Conservation (phyloP, 305 asterid genomes). For the Solanum hybrid region DNA sequence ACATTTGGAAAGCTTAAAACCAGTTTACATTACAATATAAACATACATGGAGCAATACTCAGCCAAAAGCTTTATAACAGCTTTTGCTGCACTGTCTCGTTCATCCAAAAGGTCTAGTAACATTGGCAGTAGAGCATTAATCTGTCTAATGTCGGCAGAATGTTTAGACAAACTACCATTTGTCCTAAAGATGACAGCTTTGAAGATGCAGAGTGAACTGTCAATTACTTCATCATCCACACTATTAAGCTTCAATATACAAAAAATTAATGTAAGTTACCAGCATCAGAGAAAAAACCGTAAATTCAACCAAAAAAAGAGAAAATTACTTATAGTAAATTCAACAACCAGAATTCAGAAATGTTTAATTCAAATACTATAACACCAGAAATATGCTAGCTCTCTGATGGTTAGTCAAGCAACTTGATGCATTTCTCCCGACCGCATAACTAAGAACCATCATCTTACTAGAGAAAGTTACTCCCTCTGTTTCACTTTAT, state of each 20-base stretch:
- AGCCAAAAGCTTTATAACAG: slow-evolving; percentile 70
- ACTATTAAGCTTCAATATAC: slow-evolving; percentile 50
- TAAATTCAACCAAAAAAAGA: background rate
- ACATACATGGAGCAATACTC: slow-evolving; percentile 74
- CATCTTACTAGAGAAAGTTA: background rate
- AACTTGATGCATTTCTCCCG: background rate
- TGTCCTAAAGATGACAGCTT: slow-evolving; percentile 60
- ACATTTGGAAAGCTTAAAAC: slow-evolving; percentile 10
- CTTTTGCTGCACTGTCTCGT: slow-evolving; percentile 79
- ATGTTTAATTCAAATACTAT: background rate
- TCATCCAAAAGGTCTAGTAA: slow-evolving; percentile 72
- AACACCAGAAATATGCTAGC: background rate
- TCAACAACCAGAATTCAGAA: background rate
- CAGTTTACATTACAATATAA: background rate
- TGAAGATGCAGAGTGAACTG: slow-evolving; percentile 57
- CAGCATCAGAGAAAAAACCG: background rate
- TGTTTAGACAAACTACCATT: slow-evolving; percentile 35
- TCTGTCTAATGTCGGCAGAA: slow-evolving; percentile 34
- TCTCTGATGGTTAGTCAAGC: background rate
- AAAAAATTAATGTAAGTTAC: background rate
- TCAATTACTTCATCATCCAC: slow-evolving; percentile 67
- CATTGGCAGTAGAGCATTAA: slow-evolving; percentile 52
- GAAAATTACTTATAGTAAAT: background rate
- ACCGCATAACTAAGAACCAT: background rate
- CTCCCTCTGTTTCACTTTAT: background rate